These are phyloP conservation scores for Cyclostephanos tholiformis DNA, from an alignment of 108 stramenopile species.

Conservation along the genomic window DNA sequence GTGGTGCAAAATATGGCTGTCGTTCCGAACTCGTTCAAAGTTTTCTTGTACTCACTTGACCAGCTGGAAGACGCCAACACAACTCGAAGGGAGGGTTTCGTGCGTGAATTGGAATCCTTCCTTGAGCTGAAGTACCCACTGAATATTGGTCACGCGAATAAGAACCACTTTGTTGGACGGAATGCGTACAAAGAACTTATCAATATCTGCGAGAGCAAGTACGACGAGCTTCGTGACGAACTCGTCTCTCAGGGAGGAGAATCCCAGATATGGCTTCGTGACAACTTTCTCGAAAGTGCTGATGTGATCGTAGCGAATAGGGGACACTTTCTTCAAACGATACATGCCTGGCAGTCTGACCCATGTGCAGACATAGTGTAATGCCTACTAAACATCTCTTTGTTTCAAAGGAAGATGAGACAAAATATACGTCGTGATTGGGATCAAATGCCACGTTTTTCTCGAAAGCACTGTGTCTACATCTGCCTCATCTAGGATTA, in stretches of 20 bases:
- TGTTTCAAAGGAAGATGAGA: too few relatives aligned
- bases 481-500: too few relatives aligned
- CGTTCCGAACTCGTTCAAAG: constrained; percentile 31
- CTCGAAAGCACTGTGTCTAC: too few relatives aligned
- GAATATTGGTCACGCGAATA: constrained; percentile 16
- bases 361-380: constrained; percentile 10
- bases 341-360: constrained; percentile 18
- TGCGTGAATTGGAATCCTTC: constrained; percentile 27
- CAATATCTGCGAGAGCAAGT: constrained; percentile 29
- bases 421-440: too few relatives aligned
- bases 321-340: constrained; percentile 3
- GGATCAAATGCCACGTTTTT: too few relatives aligned
- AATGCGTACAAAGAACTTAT: constrained; percentile 23
- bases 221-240: background rate
- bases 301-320: constrained; percentile 30
- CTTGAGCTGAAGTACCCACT: constrained; percentile 23
- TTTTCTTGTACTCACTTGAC: constrained; percentile 30
- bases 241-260: constrained; percentile 13
- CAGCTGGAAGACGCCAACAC: constrained; percentile 30
- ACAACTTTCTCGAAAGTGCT: constrained; percentile 24
- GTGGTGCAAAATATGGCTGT: constrained; percentile 1
- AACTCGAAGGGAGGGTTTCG: constrained; percentile 15
- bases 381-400: too few relatives aligned
- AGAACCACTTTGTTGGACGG: background rate
- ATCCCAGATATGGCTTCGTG: constrained; percentile 22